Conservation (phyloP, 495 filamentous ascomycete species). For the Sordaria brevicollis region DNA sequence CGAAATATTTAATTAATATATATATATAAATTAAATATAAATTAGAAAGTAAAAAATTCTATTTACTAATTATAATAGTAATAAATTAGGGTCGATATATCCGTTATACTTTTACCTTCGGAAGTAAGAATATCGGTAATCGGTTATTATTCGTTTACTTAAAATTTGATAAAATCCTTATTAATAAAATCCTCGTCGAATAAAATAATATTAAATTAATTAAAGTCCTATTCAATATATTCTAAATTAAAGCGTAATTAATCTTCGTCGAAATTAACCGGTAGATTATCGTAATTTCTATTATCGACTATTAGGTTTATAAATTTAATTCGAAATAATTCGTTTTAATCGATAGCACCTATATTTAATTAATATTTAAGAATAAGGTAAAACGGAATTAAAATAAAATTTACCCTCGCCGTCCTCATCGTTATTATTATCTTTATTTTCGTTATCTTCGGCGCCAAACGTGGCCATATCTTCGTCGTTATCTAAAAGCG, state of each 20-base stretch:
- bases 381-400: background rate
- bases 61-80: background rate
- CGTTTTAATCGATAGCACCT: background rate
- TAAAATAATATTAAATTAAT: too few species aligned
- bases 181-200: too few species aligned
- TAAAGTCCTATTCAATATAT: too few species aligned
- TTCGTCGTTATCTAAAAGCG: too few species aligned
- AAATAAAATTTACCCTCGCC: background rate
- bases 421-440: background rate
- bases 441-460: too few species aligned
- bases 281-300: background rate
- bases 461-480: too few species aligned
- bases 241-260: too few species aligned
- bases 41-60: background rate
- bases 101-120: too few species aligned
- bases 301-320: too few species aligned
- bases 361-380: background rate
- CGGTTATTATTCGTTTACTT: background rate
- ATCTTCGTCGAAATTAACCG: too few species aligned
- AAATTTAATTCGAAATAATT: too few species aligned
- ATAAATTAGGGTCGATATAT: too few species aligned
- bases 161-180: background rate
- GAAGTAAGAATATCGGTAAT: background rate
- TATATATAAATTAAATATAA: background rate
- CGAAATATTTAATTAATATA: background rate